These are phyloP conservation scores for Fraxinus anomala DNA, from an alignment of 257 asterid species.

Conservation along the genomic window DNA sequence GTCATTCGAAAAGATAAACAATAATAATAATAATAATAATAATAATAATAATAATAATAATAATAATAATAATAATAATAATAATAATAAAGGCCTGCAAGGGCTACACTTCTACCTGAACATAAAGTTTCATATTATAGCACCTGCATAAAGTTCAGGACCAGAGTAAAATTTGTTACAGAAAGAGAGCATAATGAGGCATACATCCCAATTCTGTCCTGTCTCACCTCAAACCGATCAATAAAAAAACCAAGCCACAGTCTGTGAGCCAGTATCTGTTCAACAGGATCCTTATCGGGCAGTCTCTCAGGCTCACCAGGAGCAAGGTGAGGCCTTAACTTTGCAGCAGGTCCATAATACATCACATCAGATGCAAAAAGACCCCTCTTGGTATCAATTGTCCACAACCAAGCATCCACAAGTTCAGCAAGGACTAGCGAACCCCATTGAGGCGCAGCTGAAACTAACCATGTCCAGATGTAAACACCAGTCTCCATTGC, in stretches of 20 bases:
- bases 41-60: too few relatives aligned
- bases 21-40: not conserved
- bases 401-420: constrained; percentile 99
- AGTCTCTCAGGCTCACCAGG: constrained; percentile 87
- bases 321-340: constrained; percentile 94
- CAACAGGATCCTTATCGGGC: constrained; percentile 88
- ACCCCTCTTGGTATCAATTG: constrained; percentile 95
- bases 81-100: not conserved
- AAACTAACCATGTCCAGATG: constrained; percentile 97
- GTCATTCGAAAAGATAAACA: not conserved
- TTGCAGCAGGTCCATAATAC: constrained; percentile 91
- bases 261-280: constrained; percentile 91
- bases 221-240: constrained; percentile 93
- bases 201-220: constrained; percentile 20
- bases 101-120: not conserved
- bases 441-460: constrained; percentile 98
- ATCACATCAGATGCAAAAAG: constrained; percentile 85
- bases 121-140: not conserved
- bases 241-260: constrained; percentile 96
- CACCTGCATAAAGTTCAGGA: constrained; percentile 14
- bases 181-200: constrained; percentile 18
- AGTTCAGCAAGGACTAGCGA: constrained; percentile 96
- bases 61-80: too few relatives aligned
- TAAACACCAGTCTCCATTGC: constrained; percentile 98
- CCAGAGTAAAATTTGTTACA: constrained; percentile 22